Percentiles rank a stretch among this genome's conserved stretches.
These are phyloP conservation scores for Agapanthus africanus DNA, from an alignment of 106 monocot genomes.

Conservation along the genomic window DNA sequence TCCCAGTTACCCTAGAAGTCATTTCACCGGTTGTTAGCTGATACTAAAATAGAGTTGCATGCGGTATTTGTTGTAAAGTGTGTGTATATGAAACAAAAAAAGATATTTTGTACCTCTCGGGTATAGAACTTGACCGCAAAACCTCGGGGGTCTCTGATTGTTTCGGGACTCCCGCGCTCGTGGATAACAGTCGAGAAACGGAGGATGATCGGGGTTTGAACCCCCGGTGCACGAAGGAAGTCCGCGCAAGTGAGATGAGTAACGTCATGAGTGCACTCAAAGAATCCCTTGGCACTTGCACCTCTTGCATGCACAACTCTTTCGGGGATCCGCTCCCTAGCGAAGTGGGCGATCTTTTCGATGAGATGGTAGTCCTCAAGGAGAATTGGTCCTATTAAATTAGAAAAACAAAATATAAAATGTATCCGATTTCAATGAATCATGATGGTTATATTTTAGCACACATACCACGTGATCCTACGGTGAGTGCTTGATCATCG, in stretches of 20 bases:
- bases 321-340: constrained; percentile 68
- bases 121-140: constrained; percentile 84
- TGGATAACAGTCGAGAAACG: constrained; percentile 82
- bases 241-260: constrained; percentile 61
- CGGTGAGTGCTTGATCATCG: constrained; percentile 67
- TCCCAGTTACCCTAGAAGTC: constrained; percentile 24
- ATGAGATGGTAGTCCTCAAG: constrained; percentile 72
- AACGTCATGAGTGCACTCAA: constrained; percentile 77
- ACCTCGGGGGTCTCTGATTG: constrained; percentile 71
- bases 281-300: constrained; percentile 71
- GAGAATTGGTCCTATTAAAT: constrained; percentile 43
- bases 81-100: no score
- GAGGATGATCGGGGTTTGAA: constrained; percentile 63
- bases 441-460: no score
- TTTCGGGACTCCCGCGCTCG: constrained; percentile 70
- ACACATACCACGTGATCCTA: constrained; percentile 39
- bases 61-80: no score
- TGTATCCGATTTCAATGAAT: no score
- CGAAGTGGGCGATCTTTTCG: constrained; percentile 68
- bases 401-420: background rate
- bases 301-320: constrained; percentile 69
- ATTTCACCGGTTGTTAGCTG: no score
- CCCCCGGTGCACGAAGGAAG: constrained; percentile 67
- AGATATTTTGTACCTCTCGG: constrained; percentile 52
- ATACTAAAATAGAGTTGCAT: no score